Evolutionary conservation across 495 filamentous ascomycete genomes (phyloP).

Genomic region (Aspergillus biplanus): DNA sequence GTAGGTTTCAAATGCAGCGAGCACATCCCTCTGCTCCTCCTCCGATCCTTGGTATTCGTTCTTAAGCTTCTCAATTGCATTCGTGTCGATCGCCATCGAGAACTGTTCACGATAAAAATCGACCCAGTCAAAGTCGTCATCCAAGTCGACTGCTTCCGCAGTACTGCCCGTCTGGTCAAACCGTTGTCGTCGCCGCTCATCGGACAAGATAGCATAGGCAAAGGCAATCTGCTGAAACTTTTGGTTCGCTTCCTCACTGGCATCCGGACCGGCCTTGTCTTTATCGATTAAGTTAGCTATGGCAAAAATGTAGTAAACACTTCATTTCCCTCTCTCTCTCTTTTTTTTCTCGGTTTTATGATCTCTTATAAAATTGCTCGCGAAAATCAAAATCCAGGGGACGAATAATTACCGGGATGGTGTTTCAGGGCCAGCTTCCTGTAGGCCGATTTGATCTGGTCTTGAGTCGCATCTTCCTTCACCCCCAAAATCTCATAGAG

Average conservation of each 20-base stretch:
- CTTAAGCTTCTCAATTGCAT: conserved; percentile 72
- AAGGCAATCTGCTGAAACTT: conserved; percentile 91
- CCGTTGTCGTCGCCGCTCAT: conserved; percentile 71
- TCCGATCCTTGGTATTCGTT: conserved; percentile 81
- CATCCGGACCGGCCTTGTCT: conserved; percentile 74
- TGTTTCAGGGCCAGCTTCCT: conserved; percentile 84
- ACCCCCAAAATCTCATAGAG: conserved; percentile 89
- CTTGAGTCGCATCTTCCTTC: conserved; percentile 67
- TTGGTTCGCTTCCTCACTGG: conserved; percentile 69
- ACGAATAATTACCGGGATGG: conserved; percentile 73
- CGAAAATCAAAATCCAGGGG: neutral
- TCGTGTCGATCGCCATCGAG: conserved; percentile 66
- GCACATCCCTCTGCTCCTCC: conserved; percentile 76
- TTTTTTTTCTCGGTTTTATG: too few relatives aligned
- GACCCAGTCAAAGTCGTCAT: conserved; percentile 84
- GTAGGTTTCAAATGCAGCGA: conserved; percentile 70
- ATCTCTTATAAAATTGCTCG: too few relatives aligned
- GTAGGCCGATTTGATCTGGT: conserved; percentile 94
- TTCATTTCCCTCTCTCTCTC: neutral
- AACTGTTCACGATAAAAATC: conserved; percentile 86
- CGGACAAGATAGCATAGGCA: conserved; percentile 90
- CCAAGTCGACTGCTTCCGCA: conserved; percentile 72
- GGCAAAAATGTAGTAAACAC: neutral
- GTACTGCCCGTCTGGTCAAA: conserved; percentile 92
- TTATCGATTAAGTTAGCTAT: conserved; percentile 1